Conservation (phyloP, 1,139 yeast genomes). For the Taphrina betulina region DNA sequence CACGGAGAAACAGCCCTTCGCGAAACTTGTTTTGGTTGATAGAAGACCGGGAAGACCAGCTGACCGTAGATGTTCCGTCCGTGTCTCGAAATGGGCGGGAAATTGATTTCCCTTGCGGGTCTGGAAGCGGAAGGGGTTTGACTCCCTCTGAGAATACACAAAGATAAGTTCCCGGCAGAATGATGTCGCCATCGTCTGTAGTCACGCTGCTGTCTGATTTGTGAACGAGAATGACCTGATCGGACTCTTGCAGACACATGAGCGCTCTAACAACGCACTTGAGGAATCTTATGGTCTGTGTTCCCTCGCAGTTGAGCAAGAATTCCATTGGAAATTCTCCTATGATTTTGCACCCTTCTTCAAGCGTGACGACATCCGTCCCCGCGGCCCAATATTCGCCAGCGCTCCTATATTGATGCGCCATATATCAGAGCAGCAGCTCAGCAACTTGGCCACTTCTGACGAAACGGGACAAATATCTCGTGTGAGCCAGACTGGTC, state of each 20-base stretch:
- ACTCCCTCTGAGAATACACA: constrained; percentile 6
- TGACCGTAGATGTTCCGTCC: constrained; percentile 8
- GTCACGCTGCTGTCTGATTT: constrained; percentile 1
- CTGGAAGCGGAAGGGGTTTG: constrained; percentile 4
- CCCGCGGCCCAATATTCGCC: constrained; percentile 3
- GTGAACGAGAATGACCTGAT: neutral
- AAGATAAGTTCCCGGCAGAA: constrained; percentile 1
- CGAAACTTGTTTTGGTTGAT: constrained; percentile 9
- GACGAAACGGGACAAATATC: neutral
- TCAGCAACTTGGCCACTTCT: constrained; percentile 4
- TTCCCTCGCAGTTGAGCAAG: constrained; percentile 1
- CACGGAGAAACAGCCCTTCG: constrained; percentile 13
- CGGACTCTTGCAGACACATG: constrained; percentile 5
- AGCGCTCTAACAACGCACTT: constrained; percentile 4
- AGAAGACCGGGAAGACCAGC: constrained; percentile 19
- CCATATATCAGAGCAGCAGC: neutral
- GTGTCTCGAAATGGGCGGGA: constrained; percentile 4
- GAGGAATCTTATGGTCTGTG: constrained; percentile 1
- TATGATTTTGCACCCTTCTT: neutral
- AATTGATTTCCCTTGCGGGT: constrained; percentile 15
- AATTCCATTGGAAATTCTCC: constrained; percentile 9
- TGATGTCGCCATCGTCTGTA: constrained; percentile 1
- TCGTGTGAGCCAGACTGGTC: constrained; percentile 1
- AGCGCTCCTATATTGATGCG: neutral
- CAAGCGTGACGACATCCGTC: constrained; percentile 2